Evolutionary conservation across 345 rosid genomes (phyloP), one percentile per base, ranked within the genome.

Genomic region (Populus tremula): DNA sequence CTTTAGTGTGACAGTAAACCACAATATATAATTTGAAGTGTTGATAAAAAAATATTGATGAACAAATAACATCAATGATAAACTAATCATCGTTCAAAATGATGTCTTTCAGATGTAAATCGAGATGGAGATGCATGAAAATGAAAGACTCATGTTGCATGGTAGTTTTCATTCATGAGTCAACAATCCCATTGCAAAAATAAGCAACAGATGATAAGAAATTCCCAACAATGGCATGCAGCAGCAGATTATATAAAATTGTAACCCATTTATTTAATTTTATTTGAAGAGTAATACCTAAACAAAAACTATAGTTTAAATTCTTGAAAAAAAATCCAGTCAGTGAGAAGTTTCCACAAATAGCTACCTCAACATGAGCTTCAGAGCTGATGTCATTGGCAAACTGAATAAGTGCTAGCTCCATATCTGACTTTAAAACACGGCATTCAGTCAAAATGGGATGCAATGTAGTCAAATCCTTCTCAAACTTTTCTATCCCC

Each of bases 371-470:
- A 33, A 93, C 84, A 80, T 93, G 98, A 82, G 97, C 98, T 86
- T 94, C 98, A 36, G 98, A 94, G 84, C 98, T 94, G 79, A 94
- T 94, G 78, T 90, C 95, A 84, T 93, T 93, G 62, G 97, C 98
- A 91, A 93, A 93, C 78, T 94, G 95, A 84, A 94, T 83, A 75
- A 93, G 76, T 59, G 89, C 87, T 86, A 95, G 94, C 91, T 95
- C 99, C 79, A 89, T 74, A 70, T 84, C 86, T 67, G 97, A 91
- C 89, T 93, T 94, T 67, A 85, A 29, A 76, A 93, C 99, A 66
- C 98, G 97, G 79, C 99, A 94, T 82, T 94, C 99, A 69, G 97
- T 87, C 94, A 93, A 81, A 81, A 93, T 81, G 86, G 97, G 97
- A 87, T 95, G 99, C 83, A 93, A 82, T 49, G 86, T 88, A 67